These are phyloP conservation scores for Daedalea quercina DNA, from an alignment of 768 basidiomycete species.

Conservation along the genomic window DNA sequence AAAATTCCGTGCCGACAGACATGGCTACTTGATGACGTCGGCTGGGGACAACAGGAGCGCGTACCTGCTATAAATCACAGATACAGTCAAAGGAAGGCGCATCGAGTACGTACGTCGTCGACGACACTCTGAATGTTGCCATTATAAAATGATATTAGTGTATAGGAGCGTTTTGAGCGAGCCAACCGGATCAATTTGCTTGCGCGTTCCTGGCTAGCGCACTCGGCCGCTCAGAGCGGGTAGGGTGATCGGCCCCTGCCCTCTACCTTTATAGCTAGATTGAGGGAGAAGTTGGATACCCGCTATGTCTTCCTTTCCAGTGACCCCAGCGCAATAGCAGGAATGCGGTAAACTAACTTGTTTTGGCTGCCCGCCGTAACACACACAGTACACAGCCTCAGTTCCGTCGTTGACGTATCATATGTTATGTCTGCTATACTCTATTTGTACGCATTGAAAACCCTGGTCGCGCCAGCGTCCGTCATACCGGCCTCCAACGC, in stretches of 20 bases:
- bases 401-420: constrained; percentile 16
- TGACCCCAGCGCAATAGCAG: background rate
- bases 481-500: constrained; percentile 6
- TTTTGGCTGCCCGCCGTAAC: constrained; percentile 9
- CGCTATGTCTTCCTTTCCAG: background rate
- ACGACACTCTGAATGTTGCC: background rate
- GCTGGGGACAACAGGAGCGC: background rate
- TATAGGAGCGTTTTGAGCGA: background rate
- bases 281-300: constrained; percentile 11
- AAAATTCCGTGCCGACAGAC: background rate
- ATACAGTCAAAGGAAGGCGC: background rate
- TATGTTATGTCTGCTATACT: constrained; percentile 13
- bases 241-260: constrained; percentile 11
- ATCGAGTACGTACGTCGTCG: background rate
- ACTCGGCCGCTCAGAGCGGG: constrained; percentile 1
- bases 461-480: constrained; percentile 1
- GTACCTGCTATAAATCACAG: background rate
- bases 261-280: constrained; percentile 15
- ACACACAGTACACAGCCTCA: constrained; percentile 1
- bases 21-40: background rate
- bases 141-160: background rate
- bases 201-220: constrained; percentile 14
- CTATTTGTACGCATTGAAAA: constrained; percentile 8
- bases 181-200: constrained; percentile 9
- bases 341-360: constrained; percentile 9